Conservation (phyloP, 2,329 filamentous ascomycete species). For the Diaporthe batatas region DNA sequence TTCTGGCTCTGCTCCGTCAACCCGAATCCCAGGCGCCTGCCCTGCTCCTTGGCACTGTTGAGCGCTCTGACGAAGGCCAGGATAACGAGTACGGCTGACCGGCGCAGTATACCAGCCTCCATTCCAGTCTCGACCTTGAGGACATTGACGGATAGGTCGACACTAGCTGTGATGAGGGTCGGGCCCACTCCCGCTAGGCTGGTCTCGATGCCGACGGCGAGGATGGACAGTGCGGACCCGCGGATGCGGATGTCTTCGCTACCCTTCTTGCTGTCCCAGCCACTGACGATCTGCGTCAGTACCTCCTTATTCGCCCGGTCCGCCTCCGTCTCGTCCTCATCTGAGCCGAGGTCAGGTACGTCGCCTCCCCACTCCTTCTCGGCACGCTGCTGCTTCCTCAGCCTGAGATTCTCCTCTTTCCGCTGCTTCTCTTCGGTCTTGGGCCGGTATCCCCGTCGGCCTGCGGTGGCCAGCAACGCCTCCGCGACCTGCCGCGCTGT, state of each 20-base stretch:
- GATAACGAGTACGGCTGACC: conserved; percentile 75
- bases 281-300: conserved; percentile 71
- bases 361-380: conserved; percentile 69
- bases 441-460: conserved; percentile 71
- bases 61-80: conserved; percentile 73
- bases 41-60: conserved; percentile 63
- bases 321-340: conserved; percentile 57
- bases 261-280: conserved; percentile 76
- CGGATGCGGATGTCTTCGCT: conserved; percentile 79
- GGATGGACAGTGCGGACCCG: conserved; percentile 76
- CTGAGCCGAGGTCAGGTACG: conserved; percentile 63
- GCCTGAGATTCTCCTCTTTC: conserved; percentile 62
- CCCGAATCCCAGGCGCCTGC: conserved; percentile 64
- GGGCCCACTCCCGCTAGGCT: conserved; percentile 70
- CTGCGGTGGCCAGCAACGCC: conserved; percentile 73
- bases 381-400: conserved; percentile 63
- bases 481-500: conserved; percentile 66
- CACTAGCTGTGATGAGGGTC: conserved; percentile 63
- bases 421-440: conserved; percentile 70
- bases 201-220: conserved; percentile 71
- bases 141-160: conserved; percentile 74
- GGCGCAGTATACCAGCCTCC: conserved; percentile 74
- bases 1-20: conserved; percentile 67
- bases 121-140: conserved; percentile 72
- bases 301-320: conserved; percentile 63